Evolutionary conservation across 2,329 filamentous ascomycete genomes (phyloP), one percentile per base, ranked within the genome.

Genomic region (Rutstroemia sydowiana): DNA sequence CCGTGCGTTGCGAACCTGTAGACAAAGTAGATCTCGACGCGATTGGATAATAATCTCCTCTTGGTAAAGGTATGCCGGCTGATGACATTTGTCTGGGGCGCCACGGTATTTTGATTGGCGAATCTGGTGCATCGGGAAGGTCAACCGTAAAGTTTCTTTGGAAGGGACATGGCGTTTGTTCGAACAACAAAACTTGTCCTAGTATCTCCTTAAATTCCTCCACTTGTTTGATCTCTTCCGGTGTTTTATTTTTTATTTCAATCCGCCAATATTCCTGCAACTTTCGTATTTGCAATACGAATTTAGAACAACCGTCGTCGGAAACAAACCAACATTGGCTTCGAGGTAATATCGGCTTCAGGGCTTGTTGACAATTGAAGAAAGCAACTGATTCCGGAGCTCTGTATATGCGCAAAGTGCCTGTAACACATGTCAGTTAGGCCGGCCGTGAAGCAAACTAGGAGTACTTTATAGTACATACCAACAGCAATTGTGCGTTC

Each of bases 281-380:
- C 41, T 85, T 81, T 20, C 89, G 78, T 58, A 95, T 88, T 58
- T 91, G 86, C 54, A 96, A 72, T n/a, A 95, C 86, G 60, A 95
- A 95, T 60, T 84, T 79, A 68, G 75, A 89, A 85, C 47, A 54
- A 51, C 84, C 78, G 52, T 88, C 86, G 66, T 95, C 88, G 30
- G 49, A 52, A 11, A 96, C 86, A 66, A 87, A 95, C 91, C 91
- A 96, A 65, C 87, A 95, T 69, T 95, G 90, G 53, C 89, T 95
- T 67, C 88, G 88, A 21, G 88, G 88, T 48, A 96, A 72, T 56
- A 96, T 93, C 10, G 91, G 87, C 62, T 93, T 88, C 16, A 95
- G 76, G 14, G 91, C 84, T 51, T 81, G 82, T 54, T 88, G 88
- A 57, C 89, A 95, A 68, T 87, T 92, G 9, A 96, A 75, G 63